These are phyloP conservation scores for Daldinia eschscholtzii DNA, from an alignment of 2,329 filamentous ascomycete genomes.

Conservation along the genomic window DNA sequence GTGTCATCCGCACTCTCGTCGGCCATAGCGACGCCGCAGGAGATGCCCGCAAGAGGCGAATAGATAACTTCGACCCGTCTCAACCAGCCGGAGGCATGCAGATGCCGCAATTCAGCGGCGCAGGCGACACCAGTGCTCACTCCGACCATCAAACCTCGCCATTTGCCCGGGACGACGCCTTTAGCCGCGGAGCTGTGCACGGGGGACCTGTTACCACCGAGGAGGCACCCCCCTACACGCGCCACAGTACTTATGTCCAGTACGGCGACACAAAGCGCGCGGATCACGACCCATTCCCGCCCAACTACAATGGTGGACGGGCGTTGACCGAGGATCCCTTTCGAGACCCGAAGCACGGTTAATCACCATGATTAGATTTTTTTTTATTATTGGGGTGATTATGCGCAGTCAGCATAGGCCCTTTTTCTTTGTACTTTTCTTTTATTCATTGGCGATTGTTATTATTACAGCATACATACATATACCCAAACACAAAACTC, in stretches of 20 bases:
- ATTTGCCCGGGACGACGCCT: slow-evolving; percentile 33
- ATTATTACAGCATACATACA: slow-evolving; percentile 20
- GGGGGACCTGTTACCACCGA: slow-evolving; percentile 41
- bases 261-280: slow-evolving; percentile 41
- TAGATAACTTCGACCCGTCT: slow-evolving; percentile 34
- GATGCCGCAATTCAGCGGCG: slow-evolving; percentile 33
- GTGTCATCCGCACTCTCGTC: slow-evolving; percentile 71
- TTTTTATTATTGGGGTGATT: background rate
- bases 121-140: slow-evolving; percentile 36
- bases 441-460: slow-evolving; percentile 24
- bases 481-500: slow-evolving; percentile 14
- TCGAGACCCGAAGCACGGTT: slow-evolving; percentile 19
- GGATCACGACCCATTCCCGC: slow-evolving; percentile 5
- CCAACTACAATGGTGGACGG: slow-evolving; percentile 13
- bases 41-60: slow-evolving; percentile 34
- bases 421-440: slow-evolving; percentile 14
- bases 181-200: slow-evolving; percentile 33
- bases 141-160: slow-evolving; percentile 31
- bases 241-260: slow-evolving; percentile 45
- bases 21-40: slow-evolving; percentile 39
- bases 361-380: background rate
- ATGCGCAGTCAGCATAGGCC: background rate
- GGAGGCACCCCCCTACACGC: slow-evolving; percentile 37
- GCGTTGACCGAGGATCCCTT: slow-evolving; percentile 25
- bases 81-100: background rate